Conservation (phyloP, 2,329 filamentous ascomycete genomes). For the Diaporthe velutina region DNA sequence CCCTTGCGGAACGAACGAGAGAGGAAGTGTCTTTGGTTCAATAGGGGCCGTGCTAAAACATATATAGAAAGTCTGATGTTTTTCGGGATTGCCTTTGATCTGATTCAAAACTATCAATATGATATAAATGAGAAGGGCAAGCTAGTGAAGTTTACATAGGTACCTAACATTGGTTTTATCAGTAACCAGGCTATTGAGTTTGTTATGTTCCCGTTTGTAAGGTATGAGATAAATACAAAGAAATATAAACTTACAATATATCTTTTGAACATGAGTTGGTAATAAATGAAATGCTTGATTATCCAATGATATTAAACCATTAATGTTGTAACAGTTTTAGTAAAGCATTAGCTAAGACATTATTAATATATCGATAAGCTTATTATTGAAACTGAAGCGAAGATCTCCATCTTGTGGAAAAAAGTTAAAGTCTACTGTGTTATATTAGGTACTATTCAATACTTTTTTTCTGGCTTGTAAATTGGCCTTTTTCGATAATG, state of each 20-base stretch:
- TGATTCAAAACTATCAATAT: constrained; percentile 12
- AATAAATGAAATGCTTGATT: background rate
- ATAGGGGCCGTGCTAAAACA: constrained; percentile 4
- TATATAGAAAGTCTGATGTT: constrained; percentile 9
- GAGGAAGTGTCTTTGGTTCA: background rate
- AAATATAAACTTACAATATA: background rate
- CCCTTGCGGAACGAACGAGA: constrained; percentile 1
- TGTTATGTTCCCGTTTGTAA: background rate
- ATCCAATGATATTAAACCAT: background rate
- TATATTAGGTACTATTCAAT: background rate
- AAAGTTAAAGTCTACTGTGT: background rate
- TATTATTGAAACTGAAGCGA: background rate
- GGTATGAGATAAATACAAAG: background rate
- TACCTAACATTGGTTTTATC: background rate
- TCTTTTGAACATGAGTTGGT: background rate
- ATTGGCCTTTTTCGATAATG: background rate
- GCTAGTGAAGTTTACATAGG: constrained; percentile 5
- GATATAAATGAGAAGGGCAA: constrained; percentile 3
- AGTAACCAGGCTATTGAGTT: background rate
- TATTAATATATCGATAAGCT: background rate
- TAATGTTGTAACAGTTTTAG: background rate
- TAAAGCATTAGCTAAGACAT: background rate
- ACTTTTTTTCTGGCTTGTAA: background rate
- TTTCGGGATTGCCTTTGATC: constrained; percentile 9
- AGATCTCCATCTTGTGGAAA: background rate